A percentile compares a stretch with the other conserved stretches of the same genome.
Conservation (phyloP, 2,329 filamentous ascomycete genomes). For the Trichophyton simii region DNA sequence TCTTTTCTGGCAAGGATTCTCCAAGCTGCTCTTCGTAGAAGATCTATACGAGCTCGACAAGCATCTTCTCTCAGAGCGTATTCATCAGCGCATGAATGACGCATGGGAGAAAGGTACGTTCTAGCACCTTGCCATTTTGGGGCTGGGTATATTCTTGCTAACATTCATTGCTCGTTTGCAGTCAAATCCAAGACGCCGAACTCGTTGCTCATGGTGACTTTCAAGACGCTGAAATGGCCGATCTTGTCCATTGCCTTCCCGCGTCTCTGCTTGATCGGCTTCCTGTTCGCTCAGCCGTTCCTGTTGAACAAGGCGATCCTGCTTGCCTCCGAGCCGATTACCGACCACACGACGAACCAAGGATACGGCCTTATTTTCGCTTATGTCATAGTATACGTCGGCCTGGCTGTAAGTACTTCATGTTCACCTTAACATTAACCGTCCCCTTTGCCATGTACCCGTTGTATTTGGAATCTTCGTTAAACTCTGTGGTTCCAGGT, state of each 20-base stretch:
- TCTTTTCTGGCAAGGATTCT: conserved; percentile 39
- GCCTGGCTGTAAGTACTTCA: conserved; percentile 26
- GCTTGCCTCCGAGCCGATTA: conserved; percentile 22
- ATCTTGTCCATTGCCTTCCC: conserved; percentile 24
- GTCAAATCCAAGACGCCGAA: conserved; percentile 19
- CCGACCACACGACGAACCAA: conserved; percentile 20
- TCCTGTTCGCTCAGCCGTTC: conserved; percentile 29
- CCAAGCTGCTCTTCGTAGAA: conserved; percentile 30
- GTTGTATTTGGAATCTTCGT: no score
- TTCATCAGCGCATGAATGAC: conserved; percentile 27
- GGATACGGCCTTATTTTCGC: conserved; percentile 36
- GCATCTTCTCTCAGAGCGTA: conserved; percentile 30
- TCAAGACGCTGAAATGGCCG: conserved; percentile 25
- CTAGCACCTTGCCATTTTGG: conserved; percentile 7
- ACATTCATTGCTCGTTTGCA: conserved; percentile 10
- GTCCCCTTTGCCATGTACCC: no score
- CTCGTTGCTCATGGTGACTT: conserved; percentile 20
- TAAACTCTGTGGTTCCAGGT: conserved; percentile 17
- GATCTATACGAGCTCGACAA: conserved; percentile 38
- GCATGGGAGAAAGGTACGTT: conserved; percentile 30
- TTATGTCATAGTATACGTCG: conserved; percentile 32
- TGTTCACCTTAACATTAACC: no score
- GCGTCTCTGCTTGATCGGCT: conserved; percentile 24
- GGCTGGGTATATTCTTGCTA: neutral
- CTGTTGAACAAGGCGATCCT: conserved; percentile 27